These are phyloP conservation scores for Boletus semigastroideus DNA, from an alignment of 1,284 basidiomycete species.

Conservation along the genomic window DNA sequence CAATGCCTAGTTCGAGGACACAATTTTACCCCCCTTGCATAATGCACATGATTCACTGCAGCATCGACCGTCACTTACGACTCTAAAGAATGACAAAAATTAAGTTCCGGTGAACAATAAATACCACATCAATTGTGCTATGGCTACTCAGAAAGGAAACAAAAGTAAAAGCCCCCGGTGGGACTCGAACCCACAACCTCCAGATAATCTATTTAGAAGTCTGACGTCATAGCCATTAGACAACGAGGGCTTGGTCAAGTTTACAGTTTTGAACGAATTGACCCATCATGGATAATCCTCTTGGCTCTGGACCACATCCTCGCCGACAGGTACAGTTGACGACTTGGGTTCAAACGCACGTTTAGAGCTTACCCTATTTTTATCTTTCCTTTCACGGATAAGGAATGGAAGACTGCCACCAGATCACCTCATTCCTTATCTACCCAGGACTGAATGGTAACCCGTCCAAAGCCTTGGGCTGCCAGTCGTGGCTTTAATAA, in stretches of 20 bases:
- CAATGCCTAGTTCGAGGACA: not conserved
- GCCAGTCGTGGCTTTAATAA: not conserved
- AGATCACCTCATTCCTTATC: conserved; percentile 5
- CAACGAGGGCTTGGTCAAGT: conserved; percentile 52
- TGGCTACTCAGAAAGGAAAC: conserved; percentile 6
- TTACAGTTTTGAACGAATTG: not conserved
- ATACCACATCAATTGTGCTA: not conserved
- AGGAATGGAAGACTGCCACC: not conserved
- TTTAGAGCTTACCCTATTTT: not conserved
- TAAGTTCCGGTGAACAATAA: not conserved
- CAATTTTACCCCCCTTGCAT: not conserved
- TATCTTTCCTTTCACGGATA: not conserved
- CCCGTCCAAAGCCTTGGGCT: not conserved
- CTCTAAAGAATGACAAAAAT: not conserved
- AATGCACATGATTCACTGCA: not conserved
- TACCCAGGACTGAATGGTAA: not conserved
- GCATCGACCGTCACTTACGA: not conserved
- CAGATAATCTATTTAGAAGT: conserved; percentile 73
- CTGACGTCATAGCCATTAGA: conserved; percentile 80
- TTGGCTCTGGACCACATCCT: not conserved
- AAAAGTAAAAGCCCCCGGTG: conserved; percentile 53
- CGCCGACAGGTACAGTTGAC: not conserved
- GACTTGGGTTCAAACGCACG: not conserved
- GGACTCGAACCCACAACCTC: conserved; percentile 76
- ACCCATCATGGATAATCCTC: not conserved